Conservation (phyloP, 2,329 filamentous ascomycete genomes). For the Cercospora sesami region DNA sequence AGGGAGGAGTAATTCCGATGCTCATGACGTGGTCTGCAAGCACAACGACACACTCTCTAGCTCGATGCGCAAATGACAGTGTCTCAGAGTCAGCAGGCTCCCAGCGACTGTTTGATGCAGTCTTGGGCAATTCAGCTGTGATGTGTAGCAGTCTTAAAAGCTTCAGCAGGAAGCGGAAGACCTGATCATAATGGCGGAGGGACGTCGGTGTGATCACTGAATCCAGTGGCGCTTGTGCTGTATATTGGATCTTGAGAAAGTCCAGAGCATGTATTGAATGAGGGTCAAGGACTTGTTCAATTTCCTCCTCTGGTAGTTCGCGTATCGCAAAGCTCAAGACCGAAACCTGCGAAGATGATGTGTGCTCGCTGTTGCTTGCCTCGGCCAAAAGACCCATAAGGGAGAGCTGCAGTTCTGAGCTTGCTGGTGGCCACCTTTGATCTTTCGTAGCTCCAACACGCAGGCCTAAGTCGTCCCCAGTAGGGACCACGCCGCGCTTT, state of each 20-base stretch:
- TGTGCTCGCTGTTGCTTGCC: background rate
- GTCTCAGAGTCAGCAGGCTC: background rate
- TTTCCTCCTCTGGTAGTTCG: constrained; percentile 73
- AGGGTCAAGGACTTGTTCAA: constrained; percentile 79
- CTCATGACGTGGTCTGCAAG: constrained; percentile 79
- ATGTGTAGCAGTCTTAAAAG: constrained; percentile 70
- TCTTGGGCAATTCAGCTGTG: constrained; percentile 42
- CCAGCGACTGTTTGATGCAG: constrained; percentile 14
- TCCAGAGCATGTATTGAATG: constrained; percentile 85
- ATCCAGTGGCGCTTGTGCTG: constrained; percentile 68
- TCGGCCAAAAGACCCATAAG: constrained; percentile 63
- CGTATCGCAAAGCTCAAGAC: constrained; percentile 72
- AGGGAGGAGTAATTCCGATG: constrained; percentile 70
- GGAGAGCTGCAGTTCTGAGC: constrained; percentile 85
- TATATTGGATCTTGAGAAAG: constrained; percentile 85
- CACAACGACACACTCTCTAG: constrained; percentile 74
- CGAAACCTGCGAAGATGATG: constrained; percentile 41
- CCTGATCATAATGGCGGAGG: constrained; percentile 76
- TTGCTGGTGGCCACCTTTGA: constrained; percentile 78
- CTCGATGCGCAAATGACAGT: constrained; percentile 65
- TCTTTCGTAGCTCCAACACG: constrained; percentile 76
- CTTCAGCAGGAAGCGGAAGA: constrained; percentile 79
- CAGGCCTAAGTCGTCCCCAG: constrained; percentile 74
- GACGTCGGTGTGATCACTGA: constrained; percentile 70
- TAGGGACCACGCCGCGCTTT: constrained; percentile 65